Conservation (phyloP, 2,329 filamentous ascomycete species). For the Cytospora piceicola region DNA sequence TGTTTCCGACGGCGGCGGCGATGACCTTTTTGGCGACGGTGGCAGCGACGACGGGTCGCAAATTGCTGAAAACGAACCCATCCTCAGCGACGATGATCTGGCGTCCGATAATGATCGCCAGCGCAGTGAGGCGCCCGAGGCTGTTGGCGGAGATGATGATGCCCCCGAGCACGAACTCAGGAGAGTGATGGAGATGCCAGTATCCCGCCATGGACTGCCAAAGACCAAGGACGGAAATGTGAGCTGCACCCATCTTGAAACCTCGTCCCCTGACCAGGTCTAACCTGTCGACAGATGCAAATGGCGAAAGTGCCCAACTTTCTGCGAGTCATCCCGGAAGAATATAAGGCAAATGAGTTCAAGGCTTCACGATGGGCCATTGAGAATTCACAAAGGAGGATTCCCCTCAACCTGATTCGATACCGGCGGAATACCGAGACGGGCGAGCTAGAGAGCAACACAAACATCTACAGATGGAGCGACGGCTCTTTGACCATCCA, state of each 20-base stretch:
- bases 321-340: slow-evolving; percentile 68
- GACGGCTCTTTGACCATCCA: slow-evolving; percentile 77
- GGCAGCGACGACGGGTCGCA: slow-evolving; percentile 62
- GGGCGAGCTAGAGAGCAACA: slow-evolving; percentile 72
- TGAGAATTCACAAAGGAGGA: slow-evolving; percentile 55
- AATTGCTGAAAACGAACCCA: slow-evolving; percentile 29
- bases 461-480: slow-evolving; percentile 75
- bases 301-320: slow-evolving; percentile 74
- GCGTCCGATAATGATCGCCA: slow-evolving; percentile 47
- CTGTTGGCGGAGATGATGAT: slow-evolving; percentile 51
- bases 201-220: slow-evolving; percentile 69
- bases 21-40: slow-evolving; percentile 66
- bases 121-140: slow-evolving; percentile 47
- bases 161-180: slow-evolving; percentile 46
- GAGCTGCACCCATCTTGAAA: slow-evolving; percentile 36
- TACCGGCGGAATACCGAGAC: slow-evolving; percentile 71
- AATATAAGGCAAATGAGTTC: slow-evolving; percentile 69
- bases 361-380: slow-evolving; percentile 61
- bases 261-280: slow-evolving; percentile 16
- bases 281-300: slow-evolving; percentile 58
- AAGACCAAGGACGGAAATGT: slow-evolving; percentile 74
- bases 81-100: slow-evolving; percentile 60
- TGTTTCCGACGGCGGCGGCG: slow-evolving; percentile 58
- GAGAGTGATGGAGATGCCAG: slow-evolving; percentile 66
- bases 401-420: slow-evolving; percentile 68